Base-by-base conservation (phyloP, 2,329 filamentous ascomycete genomes). In the Epichloe gansuensis region DNA sequence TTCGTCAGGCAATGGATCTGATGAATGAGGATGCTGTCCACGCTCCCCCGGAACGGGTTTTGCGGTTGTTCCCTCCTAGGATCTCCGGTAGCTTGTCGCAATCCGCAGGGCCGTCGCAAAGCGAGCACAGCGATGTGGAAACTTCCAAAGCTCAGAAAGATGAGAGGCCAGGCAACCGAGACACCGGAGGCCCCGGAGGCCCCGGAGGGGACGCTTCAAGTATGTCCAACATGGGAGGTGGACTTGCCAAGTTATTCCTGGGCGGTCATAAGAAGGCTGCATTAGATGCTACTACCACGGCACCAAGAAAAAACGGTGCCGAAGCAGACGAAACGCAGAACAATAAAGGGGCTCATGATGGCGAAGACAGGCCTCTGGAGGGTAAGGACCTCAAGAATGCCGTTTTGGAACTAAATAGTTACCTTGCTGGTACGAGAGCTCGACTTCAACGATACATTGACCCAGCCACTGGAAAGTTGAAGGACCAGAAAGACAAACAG, bases 11-110 rank as follows among this genome's bases (percentile, higher is more conserved):
- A 1, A 78, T 98, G 70, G 90, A 97, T 59, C 71, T 98, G 2
- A 97, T 97, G 68, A 82, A 81, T 50, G 78, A 81, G 58, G 87
- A 87, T 3, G 85, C 93, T 51, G 89, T 96, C 2, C 82, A 88
- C 59, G 90, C 93, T 0, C 88, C 93, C 91, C 91, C 93, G 0
- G 89, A 94, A 64, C 78, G 87, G 49, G 93, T 97, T 3, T 82
- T 98, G 55, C 81, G 80, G 41, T 69, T 97, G 9, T 98, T 89
- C 59, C 93, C 93, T 2, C 82, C 76, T 54, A 75, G 82, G 8
- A 94, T 98, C 57, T 86, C 91, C 1, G 93, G 93, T 0, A 81
- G 88, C 25, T 69, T 95, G 2, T 89, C 89, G 0, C 76, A 73
- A 1, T 72, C 82, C 57, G 53, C 62, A 1, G 61, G 64, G 5